Evolutionary conservation across 768 basidiomycete genomes (phyloP).

Genomic region (Ramaria sp.): DNA sequence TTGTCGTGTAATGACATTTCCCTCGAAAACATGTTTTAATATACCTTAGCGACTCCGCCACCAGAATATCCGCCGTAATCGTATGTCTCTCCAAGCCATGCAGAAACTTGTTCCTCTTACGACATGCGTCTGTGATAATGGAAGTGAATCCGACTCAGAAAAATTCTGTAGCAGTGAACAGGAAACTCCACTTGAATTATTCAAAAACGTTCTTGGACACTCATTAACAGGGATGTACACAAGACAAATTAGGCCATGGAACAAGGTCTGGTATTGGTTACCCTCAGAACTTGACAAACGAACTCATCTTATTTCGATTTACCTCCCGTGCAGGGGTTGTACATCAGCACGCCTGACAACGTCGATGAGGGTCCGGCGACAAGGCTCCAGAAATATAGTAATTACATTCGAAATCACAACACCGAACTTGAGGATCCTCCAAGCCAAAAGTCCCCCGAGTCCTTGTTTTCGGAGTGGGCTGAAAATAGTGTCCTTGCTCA

Average conservation of each 20-base stretch:
- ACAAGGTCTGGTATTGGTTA: background rate
- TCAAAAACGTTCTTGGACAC: background rate
- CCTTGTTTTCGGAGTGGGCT: background rate
- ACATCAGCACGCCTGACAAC: background rate
- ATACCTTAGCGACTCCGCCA: slow-evolving; percentile 2
- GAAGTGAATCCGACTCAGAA: background rate
- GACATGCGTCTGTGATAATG: background rate
- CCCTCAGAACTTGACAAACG: background rate
- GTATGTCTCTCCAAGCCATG: background rate
- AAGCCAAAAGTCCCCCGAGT: background rate
- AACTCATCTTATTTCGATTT: background rate
- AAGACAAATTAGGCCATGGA: slow-evolving; percentile 5
- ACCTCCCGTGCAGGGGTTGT: background rate
- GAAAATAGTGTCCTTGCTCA: background rate
- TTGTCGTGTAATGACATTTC: background rate
- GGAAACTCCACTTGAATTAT: background rate
- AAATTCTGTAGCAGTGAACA: background rate
- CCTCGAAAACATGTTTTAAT: background rate
- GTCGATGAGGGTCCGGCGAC: background rate
- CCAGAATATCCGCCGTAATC: background rate
- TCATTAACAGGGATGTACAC: background rate
- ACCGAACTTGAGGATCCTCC: background rate
- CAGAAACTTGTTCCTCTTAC: background rate
- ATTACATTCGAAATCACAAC: background rate
- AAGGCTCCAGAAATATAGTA: background rate